Evolutionary conservation across 768 basidiomycete species (phyloP), one percentile per base, ranked within the genome.

Genomic region (Russula lepida): DNA sequence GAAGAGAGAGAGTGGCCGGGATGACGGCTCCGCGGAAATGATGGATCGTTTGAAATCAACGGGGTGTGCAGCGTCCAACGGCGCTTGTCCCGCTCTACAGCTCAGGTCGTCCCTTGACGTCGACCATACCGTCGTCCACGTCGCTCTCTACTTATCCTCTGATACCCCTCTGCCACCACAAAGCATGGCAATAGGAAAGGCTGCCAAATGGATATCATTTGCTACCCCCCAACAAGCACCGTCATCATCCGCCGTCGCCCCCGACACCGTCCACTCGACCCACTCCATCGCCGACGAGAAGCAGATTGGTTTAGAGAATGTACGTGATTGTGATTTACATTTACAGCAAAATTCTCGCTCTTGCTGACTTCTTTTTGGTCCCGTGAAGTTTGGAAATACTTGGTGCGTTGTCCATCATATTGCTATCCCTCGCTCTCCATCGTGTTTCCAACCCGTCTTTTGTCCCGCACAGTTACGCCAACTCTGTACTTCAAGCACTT

Each of bases 291-390:
- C 89, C 59, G 88, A 90, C 74, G 82, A 81, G 60, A 92, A 93
- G 79, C 87, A 84, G 70, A 95, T 95, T 78, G 95, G 95, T n/a
- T 78, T 97, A 56, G 95, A 97, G 79, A 98, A 98, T 73, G 93
- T 95, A 72, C 69, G 93, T 57, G 27, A 39, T 32, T 25, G 92
- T 53, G 33, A 32, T 32, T 33, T 39, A 12, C 50, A 1, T 13
- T 82, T 21, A 27, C 47, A 49, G 23, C 13, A 53, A 6, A 19
- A 54, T 35, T 60, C 43, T 57, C 30, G 3, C 30, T 23, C 25
- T 52, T 64, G 59, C 37, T 63, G 28, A 25, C 54, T 37, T 53
- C n/a, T 17, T 21, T 50, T 28, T 43, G 21, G 6, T 52, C 32
- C 50, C 28, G 23, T 41, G 21, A 65, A 95, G 92, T 97, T 95